These are phyloP conservation scores for Oxytropis ochrocephala DNA, from an alignment of 306 rosid genomes.

Conservation along the genomic window DNA sequence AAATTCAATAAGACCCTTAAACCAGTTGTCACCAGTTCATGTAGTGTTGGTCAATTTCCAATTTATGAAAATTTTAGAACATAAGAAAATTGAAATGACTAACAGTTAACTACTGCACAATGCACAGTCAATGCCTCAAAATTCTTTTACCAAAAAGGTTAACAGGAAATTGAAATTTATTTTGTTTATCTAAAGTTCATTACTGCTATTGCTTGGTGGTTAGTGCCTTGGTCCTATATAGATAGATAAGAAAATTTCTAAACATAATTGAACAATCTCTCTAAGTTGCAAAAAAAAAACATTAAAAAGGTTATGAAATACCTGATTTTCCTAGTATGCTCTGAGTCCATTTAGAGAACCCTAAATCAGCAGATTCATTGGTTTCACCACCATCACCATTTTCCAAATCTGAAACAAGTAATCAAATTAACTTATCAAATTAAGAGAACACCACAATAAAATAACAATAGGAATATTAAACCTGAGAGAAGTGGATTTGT, in stretches of 20 bases:
- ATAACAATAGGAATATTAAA: not conserved
- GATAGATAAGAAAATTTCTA: not conserved
- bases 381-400: slow-evolving; percentile 23
- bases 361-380: slow-evolving; percentile 63
- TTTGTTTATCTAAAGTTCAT: not conserved
- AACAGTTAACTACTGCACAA: not conserved
- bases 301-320: not conserved
- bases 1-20: too few species aligned
- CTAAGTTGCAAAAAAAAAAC: not conserved
- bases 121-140: not conserved
- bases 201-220: not conserved
- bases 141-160: not conserved
- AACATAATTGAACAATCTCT: not conserved
- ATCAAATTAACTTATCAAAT: not conserved
- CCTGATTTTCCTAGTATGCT: slow-evolving; percentile 77
- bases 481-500: slow-evolving; percentile 77
- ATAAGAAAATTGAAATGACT: not conserved
- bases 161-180: not conserved
- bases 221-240: not conserved
- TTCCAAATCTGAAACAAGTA: slow-evolving; percentile 47
- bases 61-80: not conserved
- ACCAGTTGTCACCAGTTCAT: not conserved
- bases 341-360: slow-evolving; percentile 85
- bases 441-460: not conserved
- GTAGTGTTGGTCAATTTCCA: not conserved